Evolutionary conservation across 2,329 filamentous ascomycete species (phyloP), one percentile per base, ranked within the genome.

Genomic region (Raffaelea ambrosiae): DNA sequence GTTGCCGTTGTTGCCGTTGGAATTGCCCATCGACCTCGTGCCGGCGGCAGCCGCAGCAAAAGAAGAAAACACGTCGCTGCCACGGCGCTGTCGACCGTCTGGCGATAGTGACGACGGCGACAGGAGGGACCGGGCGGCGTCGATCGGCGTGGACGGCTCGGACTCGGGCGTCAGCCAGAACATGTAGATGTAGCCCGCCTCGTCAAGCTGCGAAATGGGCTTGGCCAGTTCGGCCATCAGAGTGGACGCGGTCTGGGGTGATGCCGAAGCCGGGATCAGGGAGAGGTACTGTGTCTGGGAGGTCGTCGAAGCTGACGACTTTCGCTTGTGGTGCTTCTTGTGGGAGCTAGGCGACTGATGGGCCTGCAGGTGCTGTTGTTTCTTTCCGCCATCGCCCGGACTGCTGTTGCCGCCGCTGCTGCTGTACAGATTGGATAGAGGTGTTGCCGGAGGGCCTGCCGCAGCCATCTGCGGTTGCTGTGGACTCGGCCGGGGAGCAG

Each of bases 121-220:
- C 39, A 83, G 72, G 43, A 86, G 69, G 11, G 77, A 74, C 9
- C 78, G 72, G 19, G 79, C 76, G 40, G 79, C 70, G 53, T 80
- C 82, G 33, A 71, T 70, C 0, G 82, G 72, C 0, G 79, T 72
- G 1, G 74, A 68, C 0, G 72, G 62, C 8, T 78, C 67, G 2
- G 73, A 75, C 33, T 77, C 72, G 29, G 88, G 82, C 0, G 88
- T 96, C 20, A 96, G 75, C 89, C 91, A 96, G 73, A 97, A 98
- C 65, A 98, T 95, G 74, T 98, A 98, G 56, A 98, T 97, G 68
- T 93, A 98, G 35, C 93, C 93, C 13, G 84, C 72, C 56, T 94
- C 87, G 55, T 93, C 87, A 47, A 75, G 70, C 20, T 79, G 70
- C 0, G 88, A 89, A 41, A 90, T 77, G 1, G 88, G 70, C 77